Base-by-base conservation (phyloP, 441 rosid species). In the Populus trichocarpa region DNA sequence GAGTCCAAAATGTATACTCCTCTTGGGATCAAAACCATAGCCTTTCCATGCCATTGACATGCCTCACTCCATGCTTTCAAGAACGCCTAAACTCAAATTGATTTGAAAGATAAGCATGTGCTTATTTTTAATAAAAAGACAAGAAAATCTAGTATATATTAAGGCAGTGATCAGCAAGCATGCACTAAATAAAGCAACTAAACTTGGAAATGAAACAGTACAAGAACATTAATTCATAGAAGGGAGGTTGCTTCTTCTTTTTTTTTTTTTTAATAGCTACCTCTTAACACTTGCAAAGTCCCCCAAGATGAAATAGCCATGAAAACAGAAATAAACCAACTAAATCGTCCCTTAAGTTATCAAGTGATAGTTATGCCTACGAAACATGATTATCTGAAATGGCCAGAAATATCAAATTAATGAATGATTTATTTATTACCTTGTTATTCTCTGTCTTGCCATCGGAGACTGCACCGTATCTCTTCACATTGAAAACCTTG, bases 51-150 rank as follows among this genome's bases (percentile, higher is more conserved):
- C 76, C 77, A 79, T 11, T 22, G 26, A 73, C 94, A 92, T 18
- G 93, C 97, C 4, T 82, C 87, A 1, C 65, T 71, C 94, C 94
- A 92, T 71, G 92, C 93, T 25, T 30, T 67, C 57, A 82, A 32
- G 78, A 92, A 88, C 28, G 88, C 93, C 97, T 89, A 67, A 0
- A 11, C n/a, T 9, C 32, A 42, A 40, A 69, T 0, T 12, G 9
- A 35, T 18, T 30, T 25, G 3, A 36, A 5, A 33, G 5, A 7
- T 22, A 8, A 26, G 28, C n/a, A 33, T 22, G 38, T 57, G 59
- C 7, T 33, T 26, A 12, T 26, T 9, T 9, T 13, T 67, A 11
- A n/a, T 0, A 38, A 12, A 66, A 10, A 30, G 38, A 23, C 0
- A 22, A 40, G 38, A 23, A 8, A 2, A n/a, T 11, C 12, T 22